Evolutionary conservation across 169 alveolate species (phyloP), one percentile per base, ranked within the genome.

Genomic region (Plasmodium sp.): DNA sequence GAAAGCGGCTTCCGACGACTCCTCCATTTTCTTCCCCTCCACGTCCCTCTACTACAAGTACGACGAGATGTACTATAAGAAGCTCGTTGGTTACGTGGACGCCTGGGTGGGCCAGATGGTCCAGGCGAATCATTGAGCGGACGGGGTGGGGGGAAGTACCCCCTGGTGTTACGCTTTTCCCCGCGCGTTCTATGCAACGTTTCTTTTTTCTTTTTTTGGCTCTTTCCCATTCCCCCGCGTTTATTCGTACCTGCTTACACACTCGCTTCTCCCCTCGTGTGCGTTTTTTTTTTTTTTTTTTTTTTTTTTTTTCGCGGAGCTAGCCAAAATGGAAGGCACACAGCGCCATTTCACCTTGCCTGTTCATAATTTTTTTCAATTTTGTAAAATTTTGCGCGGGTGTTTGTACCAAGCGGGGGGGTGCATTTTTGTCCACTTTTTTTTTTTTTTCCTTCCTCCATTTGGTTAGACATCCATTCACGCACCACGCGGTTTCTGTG

Each of bases 21-120:
- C 85, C 48, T 83, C 41, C 39, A 27, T 86, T 10, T 86, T 86
- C 81, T 86, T 86, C 45, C 94, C 94, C 12, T 86, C 94, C 9
- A 86, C 41, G 10, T 86, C 94, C n/a, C 81, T 86, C 33, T 86
- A 86, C 71, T 86, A 86, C 31, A 86, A 86, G 54, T 86, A 86
- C 48, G 94, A 86, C 72, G 94, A 86, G 77, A 71, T 18, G 33
- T 86, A 86, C 67, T 86, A 54, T 39, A 12, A 72, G 67, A 86
- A 86, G 12, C 45, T 86, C 16, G 7, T 58, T 9, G 39, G 56
- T 22, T 86, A 86, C 36, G 94, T 86, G 48, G 71, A 86, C 33
- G 41, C 39, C 9, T 86, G 94, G 94, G 94, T 86, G 7, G 51
- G 81, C 1, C 31, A 34, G 31, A 86, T 86, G 94, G 48, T 77